Evolutionary conservation across 140 eudicot genomes (phyloP), one percentile per base, ranked within the genome.

Genomic region (Erigeron philadelphicus): DNA sequence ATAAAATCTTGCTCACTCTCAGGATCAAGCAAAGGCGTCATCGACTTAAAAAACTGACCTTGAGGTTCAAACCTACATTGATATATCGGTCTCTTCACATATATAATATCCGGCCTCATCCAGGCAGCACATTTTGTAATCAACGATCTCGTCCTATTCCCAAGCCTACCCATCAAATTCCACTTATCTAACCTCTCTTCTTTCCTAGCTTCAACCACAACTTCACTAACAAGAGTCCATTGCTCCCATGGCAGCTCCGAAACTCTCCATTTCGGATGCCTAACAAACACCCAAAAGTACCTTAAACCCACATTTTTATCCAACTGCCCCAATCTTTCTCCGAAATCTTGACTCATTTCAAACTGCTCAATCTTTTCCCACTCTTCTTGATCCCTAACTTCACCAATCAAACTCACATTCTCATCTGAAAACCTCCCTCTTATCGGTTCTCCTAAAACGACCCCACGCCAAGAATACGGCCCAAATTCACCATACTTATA

Each of bases 401-500:
- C 86, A 12, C 97, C 95, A 41, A 84, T 84, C 84, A 91, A 45
- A 1, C 85, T 68, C 56, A 86, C 97, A 25, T 84, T 76, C 53
- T 88, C 96, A 49, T 91, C 96, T 0, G 96, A 80, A 46, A 88
- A 64, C 10, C 91, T 66, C 0, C 97, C 97, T 0, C 95, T 87
- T 75, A 91, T 76, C 0, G 97, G 96, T 44, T 91, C 97, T 1
- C 97, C 97, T 45, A 91, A 76, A 17, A 91, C 97, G 68, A 91
- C 95, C 19, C 97, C 97, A 0, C 96, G 87, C 97, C 97, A 91
- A 15, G 96, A 88, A 71, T 91, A 91, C n/a, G 97, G 96, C 15
- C 97, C 96, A 38, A 88, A 88, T 25, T 91, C 89, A 54, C 97
- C 97, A 21, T 91, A 91, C 81, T 91, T 91, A 65, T 88, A 91